phyloP scores from a whole-genome alignment of 2,329 filamentous ascomycete genomes.

The Trichoderma koningii region DNA sequence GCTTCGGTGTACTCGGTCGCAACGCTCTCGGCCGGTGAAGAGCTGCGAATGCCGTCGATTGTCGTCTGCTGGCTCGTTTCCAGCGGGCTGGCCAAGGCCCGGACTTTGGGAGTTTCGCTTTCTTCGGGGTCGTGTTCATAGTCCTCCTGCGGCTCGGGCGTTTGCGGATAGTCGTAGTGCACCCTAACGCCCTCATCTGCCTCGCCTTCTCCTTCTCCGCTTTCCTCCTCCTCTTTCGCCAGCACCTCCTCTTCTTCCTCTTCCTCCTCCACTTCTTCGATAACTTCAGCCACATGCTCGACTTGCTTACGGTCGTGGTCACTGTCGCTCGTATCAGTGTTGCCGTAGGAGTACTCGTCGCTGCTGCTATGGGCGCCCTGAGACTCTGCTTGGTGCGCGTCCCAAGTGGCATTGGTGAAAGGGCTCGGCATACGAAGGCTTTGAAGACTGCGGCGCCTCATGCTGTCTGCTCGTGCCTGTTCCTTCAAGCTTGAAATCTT shows the following conservation, averaged over 20 bases:
- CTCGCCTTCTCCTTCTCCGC: constrained; percentile 11
- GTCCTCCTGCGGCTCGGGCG: constrained; percentile 15
- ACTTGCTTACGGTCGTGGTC: constrained; percentile 5
- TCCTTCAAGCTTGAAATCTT: constrained; percentile 80
- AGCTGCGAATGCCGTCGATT: constrained; percentile 28
- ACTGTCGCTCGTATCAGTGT: neutral
- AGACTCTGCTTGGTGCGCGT: constrained; percentile 36
- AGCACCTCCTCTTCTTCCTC: neutral
- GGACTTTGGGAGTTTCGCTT: constrained; percentile 8
- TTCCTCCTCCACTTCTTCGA: neutral
- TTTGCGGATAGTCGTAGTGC: neutral
- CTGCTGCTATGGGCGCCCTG: constrained; percentile 30
- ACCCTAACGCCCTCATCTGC: neutral
- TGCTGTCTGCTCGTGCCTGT: constrained; percentile 74
- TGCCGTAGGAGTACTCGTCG: constrained; percentile 16
- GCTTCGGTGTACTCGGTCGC: constrained; percentile 39
- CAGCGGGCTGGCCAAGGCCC: constrained; percentile 1
- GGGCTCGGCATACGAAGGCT: constrained; percentile 75
- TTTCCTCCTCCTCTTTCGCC: neutral
- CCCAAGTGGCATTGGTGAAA: constrained; percentile 66
- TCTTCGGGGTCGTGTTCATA: neutral
- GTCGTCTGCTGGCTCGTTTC: neutral
- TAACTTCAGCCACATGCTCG: neutral
- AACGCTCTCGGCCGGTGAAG: constrained; percentile 27
- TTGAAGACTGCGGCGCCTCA: constrained; percentile 75